Evolutionary conservation across 495 filamentous ascomycete species (phyloP).

Genomic region (Venustampulla echinocandica): DNA sequence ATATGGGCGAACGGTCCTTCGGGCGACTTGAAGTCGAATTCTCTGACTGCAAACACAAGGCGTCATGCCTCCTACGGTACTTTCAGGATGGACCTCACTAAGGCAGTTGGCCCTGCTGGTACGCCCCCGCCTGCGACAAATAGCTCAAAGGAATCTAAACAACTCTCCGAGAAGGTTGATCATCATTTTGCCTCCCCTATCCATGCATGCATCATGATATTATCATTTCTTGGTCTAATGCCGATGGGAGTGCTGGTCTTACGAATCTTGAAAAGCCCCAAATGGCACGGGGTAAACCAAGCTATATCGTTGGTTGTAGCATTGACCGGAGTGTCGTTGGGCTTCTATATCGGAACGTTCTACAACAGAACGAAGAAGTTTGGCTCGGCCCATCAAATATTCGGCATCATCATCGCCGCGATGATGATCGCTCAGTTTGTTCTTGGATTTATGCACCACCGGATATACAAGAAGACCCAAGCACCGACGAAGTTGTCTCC

Average conservation of each 20-base stretch:
- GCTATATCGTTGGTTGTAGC: slow-evolving; percentile 33
- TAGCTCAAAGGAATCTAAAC: slow-evolving; percentile 14
- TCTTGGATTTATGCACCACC: slow-evolving; percentile 41
- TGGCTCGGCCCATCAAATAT: slow-evolving; percentile 47
- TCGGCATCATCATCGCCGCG: slow-evolving; percentile 45
- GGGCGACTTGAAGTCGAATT: slow-evolving; percentile 30
- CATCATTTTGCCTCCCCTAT: slow-evolving; percentile 28
- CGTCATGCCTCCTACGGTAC: slow-evolving; percentile 46
- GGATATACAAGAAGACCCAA: slow-evolving; percentile 36
- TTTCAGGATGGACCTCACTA: slow-evolving; percentile 45
- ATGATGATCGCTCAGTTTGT: slow-evolving; percentile 38
- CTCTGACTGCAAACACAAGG: slow-evolving; percentile 33
- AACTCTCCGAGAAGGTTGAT: slow-evolving; percentile 19
- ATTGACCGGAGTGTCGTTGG: slow-evolving; percentile 39
- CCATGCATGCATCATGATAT: slow-evolving; percentile 45
- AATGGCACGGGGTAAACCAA: slow-evolving; percentile 42
- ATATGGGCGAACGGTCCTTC: slow-evolving; percentile 49
- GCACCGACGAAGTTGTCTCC: slow-evolving; percentile 35
- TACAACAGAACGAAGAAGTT: slow-evolving; percentile 46
- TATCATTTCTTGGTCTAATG: slow-evolving; percentile 43
- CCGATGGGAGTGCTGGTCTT: slow-evolving; percentile 47
- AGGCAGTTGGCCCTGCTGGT: slow-evolving; percentile 34
- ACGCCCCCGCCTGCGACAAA: slow-evolving; percentile 21
- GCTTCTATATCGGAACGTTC: slow-evolving; percentile 37
- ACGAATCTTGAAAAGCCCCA: slow-evolving; percentile 35